Base-by-base conservation (phyloP, 163 green algal species). In the Scenedesmus sp. region DNA sequence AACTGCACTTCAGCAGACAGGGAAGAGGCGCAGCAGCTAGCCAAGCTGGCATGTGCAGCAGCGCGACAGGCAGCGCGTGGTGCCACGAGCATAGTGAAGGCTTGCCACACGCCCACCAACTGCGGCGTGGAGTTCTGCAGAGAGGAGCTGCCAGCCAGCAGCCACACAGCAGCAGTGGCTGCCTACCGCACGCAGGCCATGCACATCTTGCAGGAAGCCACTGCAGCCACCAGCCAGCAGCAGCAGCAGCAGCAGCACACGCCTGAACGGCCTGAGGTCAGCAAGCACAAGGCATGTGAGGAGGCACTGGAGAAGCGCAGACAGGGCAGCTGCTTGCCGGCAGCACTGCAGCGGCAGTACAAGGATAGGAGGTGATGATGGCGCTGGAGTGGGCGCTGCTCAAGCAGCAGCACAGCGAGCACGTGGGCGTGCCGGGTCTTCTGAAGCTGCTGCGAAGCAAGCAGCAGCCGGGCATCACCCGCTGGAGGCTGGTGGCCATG, bases 21-120 rank as follows among this genome's bases (percentile, higher is more conserved):
- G 37, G 76, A 83, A 51, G 76, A 83, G 37, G 76, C 76, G 4
- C 40, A 51, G 22, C 42, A 83, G 76, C 76, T 83, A 53, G 76
- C 76, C 30, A 30, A 76, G 6, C 65, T 76, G 4, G 65, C 65
- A 37, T 76, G 65, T 18, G 65, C 65, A 76, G 65, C 65, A 76
- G 65, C 65, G 18, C 65, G 65, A 30, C 65, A 76, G 65, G 65
- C 65, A 40, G 65, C 65, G 0, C 30, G 65, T 76, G 65, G 65
- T 37, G 65, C 65, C 65, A 76, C 65, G 40, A 76, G 65, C 65
- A 76, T 76, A 20, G 65, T 76, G 7, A 76, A 76, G 30, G 65
- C 65, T 30, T 76, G 65, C 65, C 65, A 76, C 65, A 76, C 37
- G 30, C 65, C 65, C 65, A 76, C 65, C 65, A 76, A 76, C 65